These are phyloP conservation scores for Penicillium hesseltinei DNA, from an alignment of 2,329 filamentous ascomycete genomes.

Conservation along the genomic window DNA sequence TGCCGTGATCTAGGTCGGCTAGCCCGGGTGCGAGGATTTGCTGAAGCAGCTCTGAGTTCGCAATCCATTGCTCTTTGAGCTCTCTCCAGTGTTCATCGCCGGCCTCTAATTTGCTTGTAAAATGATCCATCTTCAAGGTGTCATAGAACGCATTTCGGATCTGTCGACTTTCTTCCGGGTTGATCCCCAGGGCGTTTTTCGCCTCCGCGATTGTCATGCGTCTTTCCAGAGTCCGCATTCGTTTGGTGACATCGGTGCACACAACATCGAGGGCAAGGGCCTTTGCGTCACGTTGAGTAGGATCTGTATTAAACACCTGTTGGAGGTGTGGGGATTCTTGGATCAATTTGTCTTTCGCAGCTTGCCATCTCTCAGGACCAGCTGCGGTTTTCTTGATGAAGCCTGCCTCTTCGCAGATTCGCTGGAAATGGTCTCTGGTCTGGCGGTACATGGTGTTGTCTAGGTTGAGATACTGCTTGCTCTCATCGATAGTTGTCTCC, in stretches of 20 bases:
- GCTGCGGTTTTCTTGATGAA: slow-evolving; percentile 75
- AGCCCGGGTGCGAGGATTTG: slow-evolving; percentile 53
- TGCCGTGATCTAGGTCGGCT: slow-evolving; percentile 52
- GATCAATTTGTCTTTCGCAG: slow-evolving; percentile 66
- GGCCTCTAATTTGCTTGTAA: slow-evolving; percentile 71
- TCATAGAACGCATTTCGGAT: slow-evolving; percentile 66
- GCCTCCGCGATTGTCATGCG: slow-evolving; percentile 72
- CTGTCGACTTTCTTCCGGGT: slow-evolving; percentile 65
- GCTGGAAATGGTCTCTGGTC: slow-evolving; percentile 65
- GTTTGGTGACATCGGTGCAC: slow-evolving; percentile 77
- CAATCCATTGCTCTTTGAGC: slow-evolving; percentile 67
- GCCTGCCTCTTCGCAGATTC: slow-evolving; percentile 65
- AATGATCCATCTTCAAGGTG: slow-evolving; percentile 63
- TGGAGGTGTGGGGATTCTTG: slow-evolving; percentile 64
- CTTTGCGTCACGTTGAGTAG: slow-evolving; percentile 60
- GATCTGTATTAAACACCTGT: slow-evolving; percentile 58
- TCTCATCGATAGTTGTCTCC: slow-evolving; percentile 77
- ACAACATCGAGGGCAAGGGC: slow-evolving; percentile 73
- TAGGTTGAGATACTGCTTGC: slow-evolving; percentile 66
- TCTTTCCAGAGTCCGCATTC: slow-evolving; percentile 64
- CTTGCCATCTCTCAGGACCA: slow-evolving; percentile 71
- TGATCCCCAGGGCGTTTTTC: slow-evolving; percentile 68
- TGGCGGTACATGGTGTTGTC: slow-evolving; percentile 63
- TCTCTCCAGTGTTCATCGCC: slow-evolving; percentile 69
- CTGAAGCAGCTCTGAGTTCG: slow-evolving; percentile 55